Evolutionary conservation across 1,284 basidiomycete genomes (phyloP), one percentile per base, ranked within the genome.

Genomic region (Golubevia sp.): DNA sequence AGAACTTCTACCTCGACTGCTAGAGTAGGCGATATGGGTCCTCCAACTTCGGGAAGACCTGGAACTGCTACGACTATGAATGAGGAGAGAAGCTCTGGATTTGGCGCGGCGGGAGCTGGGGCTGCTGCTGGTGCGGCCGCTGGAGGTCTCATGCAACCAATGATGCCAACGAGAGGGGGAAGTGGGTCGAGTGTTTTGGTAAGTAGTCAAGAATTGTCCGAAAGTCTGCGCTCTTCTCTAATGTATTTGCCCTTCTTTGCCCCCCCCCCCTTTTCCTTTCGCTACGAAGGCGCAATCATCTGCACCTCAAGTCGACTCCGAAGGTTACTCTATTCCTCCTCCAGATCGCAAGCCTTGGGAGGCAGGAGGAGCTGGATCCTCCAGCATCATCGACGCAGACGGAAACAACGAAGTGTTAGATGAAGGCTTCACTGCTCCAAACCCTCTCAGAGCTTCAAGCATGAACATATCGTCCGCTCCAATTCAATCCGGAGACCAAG

Each of bases 311-410:
- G 73, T 79, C n/a, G 76, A 79, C 54, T 60, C 73, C 1, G 75
- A 79, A 60, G 76, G 76, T 34, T 79, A 65, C 65, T 75, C 75
- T 27, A 77, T 79, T 26, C 76, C 76, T 21, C 76, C 76, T 3
- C 73, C 76, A 15, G 76, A 79, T 50, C 67, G 73, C 49, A 76
- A 76, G 67, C 76, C 76, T 8, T 78, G 76, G 76, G 74, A 77
- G 27, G 50, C 25, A 23, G 50, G 50, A 2, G 50, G 50, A 6
- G 49, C 62, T 0, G 67, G 66, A 21, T 62, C 68, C 8, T 67
- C 61, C n/a, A 23, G 11, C 21, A 25, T 64, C 20, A 52, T 69
- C 26, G 64, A 62, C 18, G 62, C 65, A 8, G 66, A 68, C 23
- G 68, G 63, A 34, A 24, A 38, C 1, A 70, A 63, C 11, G 64